Base-by-base conservation (phyloP, 1,284 basidiomycete species). In the Cutaneotrichosporon daszewskae region DNA sequence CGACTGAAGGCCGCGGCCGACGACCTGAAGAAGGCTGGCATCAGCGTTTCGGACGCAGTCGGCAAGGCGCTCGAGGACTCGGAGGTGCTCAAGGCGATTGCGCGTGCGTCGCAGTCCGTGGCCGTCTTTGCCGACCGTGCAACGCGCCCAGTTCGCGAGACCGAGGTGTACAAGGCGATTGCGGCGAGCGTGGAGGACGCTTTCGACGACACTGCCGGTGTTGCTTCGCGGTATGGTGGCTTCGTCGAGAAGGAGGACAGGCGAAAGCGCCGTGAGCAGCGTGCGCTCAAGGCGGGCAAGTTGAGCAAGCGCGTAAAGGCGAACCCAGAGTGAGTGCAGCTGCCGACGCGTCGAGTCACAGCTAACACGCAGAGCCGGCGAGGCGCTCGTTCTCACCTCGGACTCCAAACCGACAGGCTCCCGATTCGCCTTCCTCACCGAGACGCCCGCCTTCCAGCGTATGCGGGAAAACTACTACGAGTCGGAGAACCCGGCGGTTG, bases 1-100 rank as follows among this genome's bases (percentile, higher is more conserved):
- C 77, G 82, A 43, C 74, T 99, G 47, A 81, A 86, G 45, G 85
- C 86, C 0, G 94, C 92, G 0, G 92, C 91, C 1, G 87, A 92
- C 60, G 87, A 92, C 60, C 78, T 98, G 45, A 83, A 80, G 62
- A 87, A 86, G 66, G 79, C 83, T 13, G 95, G 95, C 53, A 79
- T 94, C 44, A 89, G 88, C 63, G 86, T 97, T 50, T 85, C 87
- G 34, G 92, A 97, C 68, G 94, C 94, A 9, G 90, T 97, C 37
- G 79, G 80, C 13, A 86, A 90, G 60, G 89, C 94, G 17, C 77
- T 97, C 43, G 88, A 95, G 59, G 92, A 97, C 74, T 89, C 85
- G 56, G 90, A 94, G 51, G 66, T 96, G 34, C 85, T 91, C 78
- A 58, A 57, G 47, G 66, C 66, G 80, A 84, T 94, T 49, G 83